phyloP scores from a whole-genome alignment of 140 eudicot species.

The Oenanthe javanica region DNA sequence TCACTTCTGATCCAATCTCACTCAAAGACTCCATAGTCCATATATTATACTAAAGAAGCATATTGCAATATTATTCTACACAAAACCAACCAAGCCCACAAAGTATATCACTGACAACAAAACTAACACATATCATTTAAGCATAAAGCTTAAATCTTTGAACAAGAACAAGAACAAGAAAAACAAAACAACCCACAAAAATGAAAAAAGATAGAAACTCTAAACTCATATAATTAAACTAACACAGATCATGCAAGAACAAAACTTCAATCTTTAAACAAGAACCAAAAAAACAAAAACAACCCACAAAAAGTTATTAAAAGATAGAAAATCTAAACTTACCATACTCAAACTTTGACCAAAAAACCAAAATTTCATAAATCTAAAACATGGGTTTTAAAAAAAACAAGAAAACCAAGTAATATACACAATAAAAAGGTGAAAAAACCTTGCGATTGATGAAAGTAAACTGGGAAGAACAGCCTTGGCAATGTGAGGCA shows the following conservation, averaged over 20 bases:
- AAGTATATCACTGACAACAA: neutral
- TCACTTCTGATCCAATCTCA: neutral
- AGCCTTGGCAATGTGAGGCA: constrained; percentile 83
- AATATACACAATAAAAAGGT: neutral
- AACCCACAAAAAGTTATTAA: neutral
- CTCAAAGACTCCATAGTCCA: neutral
- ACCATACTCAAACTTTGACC: neutral
- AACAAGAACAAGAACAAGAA: too few species aligned
- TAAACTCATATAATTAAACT: neutral
- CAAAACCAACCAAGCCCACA: too few species aligned
- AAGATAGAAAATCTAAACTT: neutral
- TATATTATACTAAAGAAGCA: too few species aligned
- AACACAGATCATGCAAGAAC: neutral
- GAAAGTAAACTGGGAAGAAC: constrained; percentile 85
- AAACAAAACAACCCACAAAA: too few species aligned
- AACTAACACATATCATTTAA: neutral
- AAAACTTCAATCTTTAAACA: neutral
- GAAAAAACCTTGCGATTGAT: constrained; percentile 79
- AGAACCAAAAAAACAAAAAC: neutral
- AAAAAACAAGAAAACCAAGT: neutral
- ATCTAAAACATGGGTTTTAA: neutral
- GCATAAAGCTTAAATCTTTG: neutral
- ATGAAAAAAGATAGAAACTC: too few species aligned
- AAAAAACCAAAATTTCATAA: constrained; percentile 4
- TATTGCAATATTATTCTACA: too few species aligned